Conservation (phyloP, 176 grass and related monocot genomes). For the Olyra latifolia region DNA sequence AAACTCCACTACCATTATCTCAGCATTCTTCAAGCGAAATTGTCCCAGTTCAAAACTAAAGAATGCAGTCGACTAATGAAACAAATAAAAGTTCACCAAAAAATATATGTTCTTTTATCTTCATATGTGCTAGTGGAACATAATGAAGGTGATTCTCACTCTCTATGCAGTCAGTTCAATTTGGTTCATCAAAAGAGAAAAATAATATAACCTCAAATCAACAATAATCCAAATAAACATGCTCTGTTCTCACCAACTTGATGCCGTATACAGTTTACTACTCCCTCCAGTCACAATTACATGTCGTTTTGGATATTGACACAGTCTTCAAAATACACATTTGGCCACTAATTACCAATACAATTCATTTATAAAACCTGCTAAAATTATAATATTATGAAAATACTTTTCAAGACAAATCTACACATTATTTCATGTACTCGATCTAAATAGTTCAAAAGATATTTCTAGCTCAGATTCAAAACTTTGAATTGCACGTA, state of each 20-base stretch:
- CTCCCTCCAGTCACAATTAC: too few relatives aligned
- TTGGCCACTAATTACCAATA: too few relatives aligned
- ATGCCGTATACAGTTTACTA: neutral
- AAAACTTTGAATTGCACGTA: too few relatives aligned
- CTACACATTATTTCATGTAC: too few relatives aligned
- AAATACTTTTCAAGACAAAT: too few relatives aligned
- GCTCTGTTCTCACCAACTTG: neutral
- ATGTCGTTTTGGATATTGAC: too few relatives aligned
- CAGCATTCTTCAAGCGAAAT: neutral
- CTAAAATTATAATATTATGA: too few relatives aligned
- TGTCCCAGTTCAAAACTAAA: neutral
- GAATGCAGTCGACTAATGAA: neutral
- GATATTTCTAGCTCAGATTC: too few relatives aligned
- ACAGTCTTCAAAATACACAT: too few relatives aligned
- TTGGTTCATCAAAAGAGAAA: neutral
- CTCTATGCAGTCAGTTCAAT: neutral
- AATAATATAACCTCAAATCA: neutral
- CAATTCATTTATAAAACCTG: too few relatives aligned
- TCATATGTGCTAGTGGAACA: slow-evolving; percentile 3
- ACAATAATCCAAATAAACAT: neutral
- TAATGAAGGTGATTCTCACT: neutral
- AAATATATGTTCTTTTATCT: neutral
- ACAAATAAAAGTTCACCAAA: neutral
- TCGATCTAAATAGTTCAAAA: too few relatives aligned
- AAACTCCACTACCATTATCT: neutral